Evolutionary conservation across 805 yeast species (phyloP).

Genomic region (Kregervanrija pseudodelftensis): DNA sequence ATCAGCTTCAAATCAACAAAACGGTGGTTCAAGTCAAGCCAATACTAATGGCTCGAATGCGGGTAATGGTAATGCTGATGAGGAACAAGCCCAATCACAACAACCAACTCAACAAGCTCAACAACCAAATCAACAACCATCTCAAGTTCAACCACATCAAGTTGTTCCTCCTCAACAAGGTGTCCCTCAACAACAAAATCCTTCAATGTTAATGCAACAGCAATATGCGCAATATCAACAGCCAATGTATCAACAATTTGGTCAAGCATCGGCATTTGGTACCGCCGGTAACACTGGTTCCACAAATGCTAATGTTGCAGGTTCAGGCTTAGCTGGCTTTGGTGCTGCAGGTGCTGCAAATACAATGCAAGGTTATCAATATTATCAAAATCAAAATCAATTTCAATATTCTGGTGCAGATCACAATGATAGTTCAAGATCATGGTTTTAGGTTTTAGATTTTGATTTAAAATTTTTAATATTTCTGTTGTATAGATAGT

Average conservation of each 20-base stretch:
- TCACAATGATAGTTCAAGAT: conserved; percentile 17
- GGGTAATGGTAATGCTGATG: conserved; percentile 1
- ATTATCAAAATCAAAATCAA: conserved; percentile 20
- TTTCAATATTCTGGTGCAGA: conserved; percentile 11
- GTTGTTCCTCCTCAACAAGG: conserved; percentile 6
- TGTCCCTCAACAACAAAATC: conserved; percentile 10
- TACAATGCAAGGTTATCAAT: conserved; percentile 11
- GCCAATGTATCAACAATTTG: conserved; percentile 7
- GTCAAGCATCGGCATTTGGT: conserved; percentile 6
- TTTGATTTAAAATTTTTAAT: background rate
- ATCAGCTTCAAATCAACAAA: conserved; percentile 2
- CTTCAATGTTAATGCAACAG: conserved; percentile 18
- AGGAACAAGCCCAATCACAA: conserved; percentile 5
- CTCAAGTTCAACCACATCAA: conserved; percentile 10
- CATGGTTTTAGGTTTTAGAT: conserved; percentile 15
- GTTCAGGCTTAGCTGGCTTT: conserved; percentile 11
- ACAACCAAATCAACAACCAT: conserved; percentile 4
- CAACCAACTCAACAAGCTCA: conserved; percentile 16
- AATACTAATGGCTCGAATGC: conserved; percentile 3
- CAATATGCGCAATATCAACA: conserved; percentile 14
- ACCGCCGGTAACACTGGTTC: conserved; percentile 2
- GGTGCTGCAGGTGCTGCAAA: conserved; percentile 14
- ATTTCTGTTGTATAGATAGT: background rate
- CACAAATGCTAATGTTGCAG: conserved; percentile 6
- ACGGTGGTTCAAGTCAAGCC: conserved; percentile 12